A percentile compares a stretch with the other conserved stretches of the same genome.
Conservation (phyloP, 2,329 filamentous ascomycete species). For the Xylariaceae sp. region DNA sequence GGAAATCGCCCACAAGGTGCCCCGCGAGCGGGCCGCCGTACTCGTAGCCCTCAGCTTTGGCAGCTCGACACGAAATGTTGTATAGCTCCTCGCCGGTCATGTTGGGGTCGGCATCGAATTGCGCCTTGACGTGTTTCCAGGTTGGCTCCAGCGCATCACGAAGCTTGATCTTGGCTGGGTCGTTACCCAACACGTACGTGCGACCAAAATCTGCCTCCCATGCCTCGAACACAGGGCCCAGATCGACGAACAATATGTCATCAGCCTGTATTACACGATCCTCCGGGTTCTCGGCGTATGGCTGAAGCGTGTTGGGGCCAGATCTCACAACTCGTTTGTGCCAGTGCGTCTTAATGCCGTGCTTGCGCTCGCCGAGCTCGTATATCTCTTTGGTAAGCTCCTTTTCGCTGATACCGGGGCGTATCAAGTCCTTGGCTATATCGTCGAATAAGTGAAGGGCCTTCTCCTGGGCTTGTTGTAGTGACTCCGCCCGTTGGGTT, state of each 20-base stretch:
- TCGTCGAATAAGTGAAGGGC: slow-evolving; percentile 43
- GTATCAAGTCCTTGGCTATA: slow-evolving; percentile 42
- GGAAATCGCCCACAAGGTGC: slow-evolving; percentile 47
- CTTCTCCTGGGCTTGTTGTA: slow-evolving; percentile 44
- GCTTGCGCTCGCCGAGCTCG: slow-evolving; percentile 36
- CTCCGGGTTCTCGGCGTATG: slow-evolving; percentile 46
- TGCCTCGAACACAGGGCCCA: slow-evolving; percentile 48
- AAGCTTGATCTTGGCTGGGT: slow-evolving; percentile 41
- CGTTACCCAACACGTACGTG: slow-evolving; percentile 47
- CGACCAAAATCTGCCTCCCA: slow-evolving; percentile 53
- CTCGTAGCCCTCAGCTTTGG: slow-evolving; percentile 37
- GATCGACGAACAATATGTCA: slow-evolving; percentile 49
- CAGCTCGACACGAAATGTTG: slow-evolving; percentile 37
- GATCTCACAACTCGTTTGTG: slow-evolving; percentile 49
- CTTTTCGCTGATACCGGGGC: slow-evolving; percentile 46
- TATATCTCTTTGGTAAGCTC: slow-evolving; percentile 45
- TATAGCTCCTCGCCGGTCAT: slow-evolving; percentile 48
- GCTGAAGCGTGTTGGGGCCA: slow-evolving; percentile 45
- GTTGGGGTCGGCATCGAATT: slow-evolving; percentile 35
- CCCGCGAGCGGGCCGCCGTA: slow-evolving; percentile 44
- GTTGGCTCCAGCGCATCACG: slow-evolving; percentile 44
- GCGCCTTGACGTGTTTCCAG: slow-evolving; percentile 41
- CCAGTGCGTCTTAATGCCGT: slow-evolving; percentile 46
- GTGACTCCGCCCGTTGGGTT: slow-evolving; percentile 26
- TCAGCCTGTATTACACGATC: slow-evolving; percentile 44